Conservation (phyloP, 2,329 filamentous ascomycete genomes). For the Monosporascus sp. region DNA sequence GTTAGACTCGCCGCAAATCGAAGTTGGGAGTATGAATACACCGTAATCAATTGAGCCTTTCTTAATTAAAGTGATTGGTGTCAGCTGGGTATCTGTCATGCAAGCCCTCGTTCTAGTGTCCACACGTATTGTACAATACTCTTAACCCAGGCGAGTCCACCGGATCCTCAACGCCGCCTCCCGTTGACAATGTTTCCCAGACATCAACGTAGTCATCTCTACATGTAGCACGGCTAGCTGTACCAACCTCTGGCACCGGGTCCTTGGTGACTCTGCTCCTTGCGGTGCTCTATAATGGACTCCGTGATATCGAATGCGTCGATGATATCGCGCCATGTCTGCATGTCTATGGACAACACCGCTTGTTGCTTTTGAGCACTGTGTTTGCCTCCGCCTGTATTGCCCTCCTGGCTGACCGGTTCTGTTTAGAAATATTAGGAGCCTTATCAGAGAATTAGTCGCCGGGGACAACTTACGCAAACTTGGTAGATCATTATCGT, state of each 20-base stretch:
- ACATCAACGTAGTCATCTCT: background rate
- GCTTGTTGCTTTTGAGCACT: constrained; percentile 72
- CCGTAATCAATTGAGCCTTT: background rate
- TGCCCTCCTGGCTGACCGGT: constrained; percentile 41
- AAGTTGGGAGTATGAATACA: background rate
- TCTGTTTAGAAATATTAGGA: constrained; percentile 24
- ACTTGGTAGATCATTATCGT: constrained; percentile 70
- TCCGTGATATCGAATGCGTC: constrained; percentile 69
- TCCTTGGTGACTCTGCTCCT: constrained; percentile 47
- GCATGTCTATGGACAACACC: constrained; percentile 81
- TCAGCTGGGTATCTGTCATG: background rate
- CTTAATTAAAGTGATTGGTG: background rate
- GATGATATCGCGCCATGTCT: constrained; percentile 74
- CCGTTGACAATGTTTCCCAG: background rate
- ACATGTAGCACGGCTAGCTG: constrained; percentile 31
- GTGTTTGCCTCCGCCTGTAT: constrained; percentile 38
- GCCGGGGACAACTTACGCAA: constrained; percentile 55
- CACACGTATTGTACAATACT: background rate
- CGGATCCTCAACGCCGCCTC: background rate
- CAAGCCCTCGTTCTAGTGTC: background rate
- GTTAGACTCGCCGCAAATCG: background rate
- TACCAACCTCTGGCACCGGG: constrained; percentile 63
- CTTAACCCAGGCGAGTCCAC: background rate
- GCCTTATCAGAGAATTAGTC: constrained; percentile 4
- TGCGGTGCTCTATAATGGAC: constrained; percentile 78